A percentile compares a stretch with the other conserved stretches of the same genome.
These are phyloP conservation scores for Anisodus acutangulus DNA, from an alignment of 257 asterid genomes.

Conservation along the genomic window DNA sequence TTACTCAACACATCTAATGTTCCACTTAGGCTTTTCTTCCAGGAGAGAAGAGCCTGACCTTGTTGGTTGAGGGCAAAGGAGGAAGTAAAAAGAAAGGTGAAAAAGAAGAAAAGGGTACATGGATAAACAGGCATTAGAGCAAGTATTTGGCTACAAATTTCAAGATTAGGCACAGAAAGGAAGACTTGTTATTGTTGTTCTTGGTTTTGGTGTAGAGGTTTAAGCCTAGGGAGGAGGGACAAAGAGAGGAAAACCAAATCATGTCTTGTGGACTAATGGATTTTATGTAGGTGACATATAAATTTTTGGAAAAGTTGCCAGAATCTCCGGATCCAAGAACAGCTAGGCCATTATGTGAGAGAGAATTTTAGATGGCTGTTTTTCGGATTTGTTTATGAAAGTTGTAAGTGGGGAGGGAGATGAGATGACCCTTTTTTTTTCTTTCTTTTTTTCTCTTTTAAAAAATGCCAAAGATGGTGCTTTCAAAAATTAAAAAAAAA, in stretches of 20 bases:
- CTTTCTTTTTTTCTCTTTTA: neutral
- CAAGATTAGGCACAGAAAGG: constrained; percentile 44
- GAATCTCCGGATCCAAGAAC: constrained; percentile 64
- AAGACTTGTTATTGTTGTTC: constrained; percentile 22
- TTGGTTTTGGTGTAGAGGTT: constrained; percentile 38
- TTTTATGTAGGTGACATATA: constrained; percentile 31
- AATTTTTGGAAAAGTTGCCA: constrained; percentile 39
- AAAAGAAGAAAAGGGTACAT: constrained; percentile 37
- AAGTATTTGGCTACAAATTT: constrained; percentile 44
- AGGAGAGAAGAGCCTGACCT: constrained; percentile 62
- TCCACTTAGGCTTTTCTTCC: constrained; percentile 64
- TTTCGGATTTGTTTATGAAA: constrained; percentile 45
- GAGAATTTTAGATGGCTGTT: constrained; percentile 43
- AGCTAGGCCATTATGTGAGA: constrained; percentile 51
- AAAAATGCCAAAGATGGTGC: constrained; percentile 41
- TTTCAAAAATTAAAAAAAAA: neutral
- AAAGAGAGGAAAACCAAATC: constrained; percentile 41
- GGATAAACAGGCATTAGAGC: constrained; percentile 43
- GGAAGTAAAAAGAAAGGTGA: constrained; percentile 19
- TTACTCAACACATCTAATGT: constrained; percentile 47
- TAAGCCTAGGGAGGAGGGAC: constrained; percentile 56
- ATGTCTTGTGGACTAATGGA: constrained; percentile 45
- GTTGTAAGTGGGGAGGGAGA: constrained; percentile 31
- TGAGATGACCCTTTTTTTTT: neutral
- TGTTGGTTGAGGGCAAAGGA: constrained; percentile 51